Evolutionary conservation across 2,329 filamentous ascomycete species (phyloP).

Genomic region (Aureobasidium sp.): DNA sequence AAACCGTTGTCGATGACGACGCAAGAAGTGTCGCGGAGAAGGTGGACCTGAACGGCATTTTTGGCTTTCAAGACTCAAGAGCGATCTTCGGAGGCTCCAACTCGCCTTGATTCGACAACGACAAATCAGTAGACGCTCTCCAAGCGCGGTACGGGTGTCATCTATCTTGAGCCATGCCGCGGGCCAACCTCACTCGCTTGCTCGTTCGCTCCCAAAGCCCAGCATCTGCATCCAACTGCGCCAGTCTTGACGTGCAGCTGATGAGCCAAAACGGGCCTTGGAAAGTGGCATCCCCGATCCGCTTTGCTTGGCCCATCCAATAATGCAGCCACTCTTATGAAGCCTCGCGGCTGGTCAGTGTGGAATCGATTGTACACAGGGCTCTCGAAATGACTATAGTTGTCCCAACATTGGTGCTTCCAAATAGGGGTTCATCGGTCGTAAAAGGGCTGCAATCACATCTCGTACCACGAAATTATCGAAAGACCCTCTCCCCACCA

Average conservation of each 20-base stretch:
- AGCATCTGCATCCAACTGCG: slow-evolving; percentile 5
- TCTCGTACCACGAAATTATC: neutral
- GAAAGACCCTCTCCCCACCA: neutral
- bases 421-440: neutral
- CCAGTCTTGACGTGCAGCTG: slow-evolving; percentile 7
- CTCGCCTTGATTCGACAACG: too few species aligned
- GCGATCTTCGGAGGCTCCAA: too few species aligned
- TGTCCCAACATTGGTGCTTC: slow-evolving; percentile 1
- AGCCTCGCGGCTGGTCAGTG: slow-evolving; percentile 1
- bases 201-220: neutral
- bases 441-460: neutral
- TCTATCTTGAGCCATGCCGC: neutral
- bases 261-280: slow-evolving; percentile 2
- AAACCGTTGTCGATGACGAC: slow-evolving; percentile 10
- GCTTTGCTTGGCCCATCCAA: slow-evolving; percentile 10
- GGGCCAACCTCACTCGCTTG: neutral
- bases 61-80: too few species aligned
- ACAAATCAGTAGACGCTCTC: neutral
- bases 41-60: too few species aligned
- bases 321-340: slow-evolving; percentile 6
- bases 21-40: slow-evolving; percentile 8
- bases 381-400: neutral
- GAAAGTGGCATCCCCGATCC: neutral
- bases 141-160: neutral
- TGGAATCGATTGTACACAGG: slow-evolving; percentile 6